Conservation (phyloP, 2,329 filamentous ascomycete species). For the Leptographium radiaticola region DNA sequence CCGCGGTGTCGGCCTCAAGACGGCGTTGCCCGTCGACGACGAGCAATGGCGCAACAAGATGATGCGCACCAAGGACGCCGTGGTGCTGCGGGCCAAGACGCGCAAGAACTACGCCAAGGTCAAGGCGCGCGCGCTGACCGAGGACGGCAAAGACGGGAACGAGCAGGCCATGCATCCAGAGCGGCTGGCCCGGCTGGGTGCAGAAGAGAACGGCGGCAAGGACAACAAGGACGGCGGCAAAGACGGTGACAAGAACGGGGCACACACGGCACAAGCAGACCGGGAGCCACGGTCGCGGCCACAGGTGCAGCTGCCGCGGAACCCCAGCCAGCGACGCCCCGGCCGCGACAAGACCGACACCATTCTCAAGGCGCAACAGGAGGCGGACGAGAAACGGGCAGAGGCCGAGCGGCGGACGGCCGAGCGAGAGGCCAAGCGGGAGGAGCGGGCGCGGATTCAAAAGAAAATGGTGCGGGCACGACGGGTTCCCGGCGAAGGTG, state of each 20-base stretch:
- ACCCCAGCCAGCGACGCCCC: slow-evolving; percentile 37
- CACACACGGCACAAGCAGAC: no score
- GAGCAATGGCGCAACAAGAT: slow-evolving; percentile 11
- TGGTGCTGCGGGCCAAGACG: slow-evolving; percentile 87
- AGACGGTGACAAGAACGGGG: no score
- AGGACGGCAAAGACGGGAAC: background rate
- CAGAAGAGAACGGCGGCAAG: slow-evolving; percentile 16
- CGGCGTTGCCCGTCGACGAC: slow-evolving; percentile 10
- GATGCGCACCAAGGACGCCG: slow-evolving; percentile 62
- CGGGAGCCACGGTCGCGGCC: background rate
- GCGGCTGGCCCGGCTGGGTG: slow-evolving; percentile 26
- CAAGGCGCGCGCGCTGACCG: slow-evolving; percentile 39
- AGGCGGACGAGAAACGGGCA: slow-evolving; percentile 45
- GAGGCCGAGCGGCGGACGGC: slow-evolving; percentile 54
- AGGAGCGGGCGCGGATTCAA: slow-evolving; percentile 7
- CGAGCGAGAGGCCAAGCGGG: slow-evolving; percentile 48
- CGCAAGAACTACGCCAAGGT: slow-evolving; percentile 88
- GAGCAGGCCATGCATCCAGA: slow-evolving; percentile 22
- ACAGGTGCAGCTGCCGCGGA: slow-evolving; percentile 14
- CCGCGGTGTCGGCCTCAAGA: slow-evolving; percentile 2
- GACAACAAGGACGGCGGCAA: background rate
- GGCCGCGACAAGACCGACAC: background rate
- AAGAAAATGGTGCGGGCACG: slow-evolving; percentile 62
- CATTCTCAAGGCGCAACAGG: slow-evolving; percentile 30
- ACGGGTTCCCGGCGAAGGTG: slow-evolving; percentile 26